Conservation (phyloP, 176 grass and related monocot genomes). For the Triticum turgidum region DNA sequence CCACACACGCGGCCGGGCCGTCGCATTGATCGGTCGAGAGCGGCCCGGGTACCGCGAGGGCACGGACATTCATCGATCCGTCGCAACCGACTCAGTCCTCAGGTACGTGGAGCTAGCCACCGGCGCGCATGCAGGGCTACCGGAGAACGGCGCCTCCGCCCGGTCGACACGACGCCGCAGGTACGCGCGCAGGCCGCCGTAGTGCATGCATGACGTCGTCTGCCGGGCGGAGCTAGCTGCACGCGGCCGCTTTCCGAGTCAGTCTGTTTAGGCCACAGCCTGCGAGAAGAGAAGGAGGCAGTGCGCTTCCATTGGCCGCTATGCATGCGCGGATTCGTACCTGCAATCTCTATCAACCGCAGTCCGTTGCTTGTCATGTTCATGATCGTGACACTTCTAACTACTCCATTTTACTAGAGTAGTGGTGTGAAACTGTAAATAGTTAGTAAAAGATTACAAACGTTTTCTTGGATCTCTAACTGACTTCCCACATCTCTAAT, state of each 20-base stretch:
- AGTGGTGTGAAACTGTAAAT: too few relatives aligned
- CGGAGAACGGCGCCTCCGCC: neutral
- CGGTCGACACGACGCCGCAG: neutral
- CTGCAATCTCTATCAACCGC: neutral
- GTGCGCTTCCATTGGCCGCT: neutral
- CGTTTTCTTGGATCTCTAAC: too few relatives aligned
- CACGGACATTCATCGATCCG: conserved; percentile 20
- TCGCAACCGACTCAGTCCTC: neutral
- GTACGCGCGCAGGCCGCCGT: neutral
- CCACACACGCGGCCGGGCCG: neutral
- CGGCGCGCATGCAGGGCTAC: neutral
- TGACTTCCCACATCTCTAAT: too few relatives aligned
- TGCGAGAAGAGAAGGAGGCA: neutral
- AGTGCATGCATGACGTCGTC: neutral
- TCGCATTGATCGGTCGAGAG: neutral
- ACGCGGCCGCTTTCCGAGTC: neutral
- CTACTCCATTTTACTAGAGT: too few relatives aligned
- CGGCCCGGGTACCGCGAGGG: neutral
- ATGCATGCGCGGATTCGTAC: neutral
- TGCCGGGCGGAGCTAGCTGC: neutral
- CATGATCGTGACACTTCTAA: neutral
- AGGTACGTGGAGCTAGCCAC: neutral
- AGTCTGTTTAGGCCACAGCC: neutral
- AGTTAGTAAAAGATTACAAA: too few relatives aligned
- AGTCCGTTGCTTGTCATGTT: neutral